phyloP scores from a whole-genome alignment of 306 rosid species.

The Mimosa pudica region DNA sequence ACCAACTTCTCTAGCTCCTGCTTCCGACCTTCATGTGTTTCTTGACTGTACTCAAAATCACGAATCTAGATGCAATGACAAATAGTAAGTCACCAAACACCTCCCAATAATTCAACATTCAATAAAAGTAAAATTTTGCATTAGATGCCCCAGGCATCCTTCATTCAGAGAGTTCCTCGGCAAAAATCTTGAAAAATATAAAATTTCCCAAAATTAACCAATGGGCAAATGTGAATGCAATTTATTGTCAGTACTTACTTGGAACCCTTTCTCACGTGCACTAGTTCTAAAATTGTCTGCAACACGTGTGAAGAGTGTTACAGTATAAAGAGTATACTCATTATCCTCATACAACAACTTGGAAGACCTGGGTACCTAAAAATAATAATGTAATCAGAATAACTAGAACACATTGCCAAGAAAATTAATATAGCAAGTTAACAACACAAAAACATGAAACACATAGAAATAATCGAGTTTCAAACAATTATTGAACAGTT shows the following conservation, averaged over 20 bases:
- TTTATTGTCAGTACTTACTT: constrained; percentile 50
- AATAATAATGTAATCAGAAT: constrained; percentile 42
- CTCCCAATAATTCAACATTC: not conserved
- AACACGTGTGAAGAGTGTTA: constrained; percentile 72
- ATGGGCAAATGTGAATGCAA: constrained; percentile 7
- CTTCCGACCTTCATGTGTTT: constrained; percentile 69
- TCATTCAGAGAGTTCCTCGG: constrained; percentile 3
- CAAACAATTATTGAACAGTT: constrained; percentile 13
- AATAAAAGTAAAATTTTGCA: constrained; percentile 10
- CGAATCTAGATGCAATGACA: constrained; percentile 61
- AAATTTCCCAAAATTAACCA: constrained; percentile 7
- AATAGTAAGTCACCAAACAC: constrained; percentile 25
- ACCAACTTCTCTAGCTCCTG: constrained; percentile 74
- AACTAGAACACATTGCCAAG: constrained; percentile 1
- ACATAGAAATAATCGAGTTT: constrained; percentile 17
- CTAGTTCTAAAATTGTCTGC: constrained; percentile 83
- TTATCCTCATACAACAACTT: constrained; percentile 81
- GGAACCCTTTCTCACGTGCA: constrained; percentile 79
- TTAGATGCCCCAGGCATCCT: not conserved
- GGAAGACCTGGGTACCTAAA: constrained; percentile 83
- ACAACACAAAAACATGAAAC: not conserved
- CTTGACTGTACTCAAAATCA: constrained; percentile 76
- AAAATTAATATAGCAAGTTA: not conserved
- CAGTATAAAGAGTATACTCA: constrained; percentile 81
- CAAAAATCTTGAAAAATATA: not conserved